Percentiles rank a stretch among this genome's conserved stretches.
Conservation (phyloP, 768 basidiomycete genomes). For the Amanita exitialis region DNA sequence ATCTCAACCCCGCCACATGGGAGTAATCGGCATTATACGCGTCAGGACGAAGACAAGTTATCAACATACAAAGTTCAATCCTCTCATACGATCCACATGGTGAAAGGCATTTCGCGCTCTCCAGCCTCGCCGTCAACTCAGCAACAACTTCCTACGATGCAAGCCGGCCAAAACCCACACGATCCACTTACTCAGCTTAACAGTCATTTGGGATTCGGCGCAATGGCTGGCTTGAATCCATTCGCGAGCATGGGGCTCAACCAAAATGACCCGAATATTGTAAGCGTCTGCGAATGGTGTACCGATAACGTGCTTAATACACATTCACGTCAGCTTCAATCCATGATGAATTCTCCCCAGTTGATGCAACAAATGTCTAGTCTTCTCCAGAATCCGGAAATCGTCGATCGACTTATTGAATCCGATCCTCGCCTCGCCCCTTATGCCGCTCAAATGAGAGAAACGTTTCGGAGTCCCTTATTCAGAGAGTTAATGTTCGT, state of each 20-base stretch:
- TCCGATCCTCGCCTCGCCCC: constrained; percentile 67
- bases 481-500: constrained; percentile 71
- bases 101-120: constrained; percentile 68
- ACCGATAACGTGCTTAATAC: not conserved
- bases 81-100: constrained; percentile 87
- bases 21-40: not conserved
- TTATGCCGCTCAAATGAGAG: constrained; percentile 75
- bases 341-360: constrained; percentile 77
- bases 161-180: constrained; percentile 80
- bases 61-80: constrained; percentile 87
- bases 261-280: constrained; percentile 90
- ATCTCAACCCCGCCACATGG: not conserved
- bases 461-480: constrained; percentile 65
- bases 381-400: constrained; percentile 81
- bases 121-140: constrained; percentile 25
- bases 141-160: constrained; percentile 76
- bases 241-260: constrained; percentile 90
- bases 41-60: constrained; percentile 73
- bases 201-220: constrained; percentile 65
- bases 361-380: constrained; percentile 83
- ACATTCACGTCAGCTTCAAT: constrained; percentile 46
- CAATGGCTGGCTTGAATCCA: constrained; percentile 83
- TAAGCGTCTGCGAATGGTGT: constrained; percentile 21
- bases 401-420: constrained; percentile 80
- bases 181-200: constrained; percentile 84